Base-by-base conservation (phyloP, 2,329 filamentous ascomycete species). In the Dactylonectria estremocensis region DNA sequence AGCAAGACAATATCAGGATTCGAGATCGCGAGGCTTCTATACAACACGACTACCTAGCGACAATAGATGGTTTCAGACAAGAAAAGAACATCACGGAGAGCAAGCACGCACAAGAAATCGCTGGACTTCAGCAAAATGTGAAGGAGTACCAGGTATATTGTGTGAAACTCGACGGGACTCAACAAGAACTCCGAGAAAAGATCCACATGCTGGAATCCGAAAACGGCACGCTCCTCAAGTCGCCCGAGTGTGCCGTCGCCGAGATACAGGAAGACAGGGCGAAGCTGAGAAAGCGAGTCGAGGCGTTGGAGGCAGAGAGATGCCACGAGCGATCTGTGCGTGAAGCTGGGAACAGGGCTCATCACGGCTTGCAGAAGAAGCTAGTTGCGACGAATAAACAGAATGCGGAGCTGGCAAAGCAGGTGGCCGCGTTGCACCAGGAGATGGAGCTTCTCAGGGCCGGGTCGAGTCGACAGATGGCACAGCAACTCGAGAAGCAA, bases 141-240 rank as follows among this genome's bases (percentile, higher is more conserved):
- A 57, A 57, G 24, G 60, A 63, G 6, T 63, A 63, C 13, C 60
- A 57, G 11, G 50, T 56, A 2, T 49, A 35, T 3, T 63, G 13
- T 3, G 52, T 57, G 14, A 49, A 52, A 14, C 33, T 40, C 18
- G 43, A 53, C 7, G 40, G 45, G n/a, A 18, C 60, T 1, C 60
- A 62, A 2, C 43, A 20, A 13, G 18, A 49, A 14, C 60, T 62
- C 1, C 50, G 56, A 33, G 43, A 57, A n/a, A 46, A 57, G 13
- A 28, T 22, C 18, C 10, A 22, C 13, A 4, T 13, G 3, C 45
- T 48, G 1, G 45, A 48, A 14, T 24, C 45, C 45, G 45, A 48
- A 48, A 48, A 48, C 45, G 18, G 14, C 5, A 24, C 45, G 2
- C 45, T 48, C 11, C 13, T 22, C 10, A 20, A 48, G 20, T 48